Evolutionary conservation across 257 asterid species (phyloP).

Genomic region (Nicotiana tabacum): DNA sequence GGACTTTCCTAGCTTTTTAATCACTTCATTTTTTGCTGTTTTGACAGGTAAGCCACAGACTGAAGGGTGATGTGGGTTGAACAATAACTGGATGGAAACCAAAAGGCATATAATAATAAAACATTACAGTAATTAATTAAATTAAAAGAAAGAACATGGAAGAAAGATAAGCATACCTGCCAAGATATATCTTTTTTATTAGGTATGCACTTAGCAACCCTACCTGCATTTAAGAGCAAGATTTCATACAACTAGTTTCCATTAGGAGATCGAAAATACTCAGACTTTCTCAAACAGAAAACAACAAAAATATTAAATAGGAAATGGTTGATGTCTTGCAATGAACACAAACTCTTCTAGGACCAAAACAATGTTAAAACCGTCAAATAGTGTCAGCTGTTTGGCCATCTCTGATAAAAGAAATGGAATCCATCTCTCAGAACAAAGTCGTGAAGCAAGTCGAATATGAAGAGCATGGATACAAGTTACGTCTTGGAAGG

Average conservation of each 20-base stretch:
- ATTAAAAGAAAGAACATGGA: neutral
- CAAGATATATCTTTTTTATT: constrained; percentile 41
- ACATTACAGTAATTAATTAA: neutral
- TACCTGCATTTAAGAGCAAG: constrained; percentile 32
- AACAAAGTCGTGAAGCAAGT: neutral
- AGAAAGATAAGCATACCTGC: constrained; percentile 36
- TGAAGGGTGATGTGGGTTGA: neutral
- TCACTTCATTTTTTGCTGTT: neutral
- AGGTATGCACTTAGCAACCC: constrained; percentile 72
- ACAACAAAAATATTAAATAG: neutral
- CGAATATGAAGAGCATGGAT: too few relatives aligned
- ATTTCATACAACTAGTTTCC: neutral
- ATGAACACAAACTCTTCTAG: neutral
- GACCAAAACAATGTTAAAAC: neutral
- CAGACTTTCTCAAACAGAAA: neutral
- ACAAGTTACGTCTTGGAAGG: too few relatives aligned
- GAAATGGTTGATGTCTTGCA: neutral
- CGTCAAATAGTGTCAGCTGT: neutral
- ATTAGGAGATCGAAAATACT: neutral
- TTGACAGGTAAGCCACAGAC: neutral
- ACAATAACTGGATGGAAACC: neutral
- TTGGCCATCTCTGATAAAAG: neutral
- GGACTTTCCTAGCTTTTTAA: neutral
- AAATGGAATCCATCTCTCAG: neutral
- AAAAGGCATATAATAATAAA: neutral